Evolutionary conservation across 73 alveolate species (phyloP).

Genomic region (Blepharisma stoltei): DNA sequence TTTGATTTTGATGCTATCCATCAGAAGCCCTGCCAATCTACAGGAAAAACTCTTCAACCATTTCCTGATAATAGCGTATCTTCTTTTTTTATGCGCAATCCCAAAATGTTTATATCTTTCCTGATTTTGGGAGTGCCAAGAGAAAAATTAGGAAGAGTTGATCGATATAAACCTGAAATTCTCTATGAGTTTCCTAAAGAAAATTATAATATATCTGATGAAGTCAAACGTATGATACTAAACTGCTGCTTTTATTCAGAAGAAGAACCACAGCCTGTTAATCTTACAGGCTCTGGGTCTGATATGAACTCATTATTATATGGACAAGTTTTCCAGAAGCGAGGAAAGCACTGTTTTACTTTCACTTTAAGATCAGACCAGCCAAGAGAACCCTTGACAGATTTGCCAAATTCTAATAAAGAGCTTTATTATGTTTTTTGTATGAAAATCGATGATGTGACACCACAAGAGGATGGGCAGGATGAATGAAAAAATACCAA

Average conservation of each 20-base stretch:
- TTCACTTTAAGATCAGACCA: background rate
- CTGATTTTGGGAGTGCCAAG: background rate
- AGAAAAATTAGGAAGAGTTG: background rate
- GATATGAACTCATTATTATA: background rate
- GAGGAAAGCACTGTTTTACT: background rate
- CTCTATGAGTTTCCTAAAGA: background rate
- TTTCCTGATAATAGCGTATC: slow-evolving; percentile 6
- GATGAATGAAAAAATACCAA: background rate
- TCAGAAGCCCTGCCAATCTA: background rate
- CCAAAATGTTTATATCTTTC: background rate
- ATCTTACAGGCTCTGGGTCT: slow-evolving; percentile 24
- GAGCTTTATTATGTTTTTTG: background rate
- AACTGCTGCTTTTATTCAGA: background rate
- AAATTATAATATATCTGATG: background rate
- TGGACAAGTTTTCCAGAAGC: background rate
- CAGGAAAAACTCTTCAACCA: slow-evolving; percentile 20
- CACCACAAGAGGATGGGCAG: background rate
- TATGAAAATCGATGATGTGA: background rate
- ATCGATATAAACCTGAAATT: background rate
- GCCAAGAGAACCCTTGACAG: background rate
- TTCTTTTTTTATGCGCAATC: background rate
- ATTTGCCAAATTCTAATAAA: slow-evolving; percentile 10
- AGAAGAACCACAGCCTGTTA: slow-evolving; percentile 3
- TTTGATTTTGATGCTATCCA: too few species aligned
- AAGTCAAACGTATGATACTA: background rate